These are phyloP conservation scores for Colletotrichum aenigma DNA, from an alignment of 2,329 filamentous ascomycete species.

Conservation along the genomic window DNA sequence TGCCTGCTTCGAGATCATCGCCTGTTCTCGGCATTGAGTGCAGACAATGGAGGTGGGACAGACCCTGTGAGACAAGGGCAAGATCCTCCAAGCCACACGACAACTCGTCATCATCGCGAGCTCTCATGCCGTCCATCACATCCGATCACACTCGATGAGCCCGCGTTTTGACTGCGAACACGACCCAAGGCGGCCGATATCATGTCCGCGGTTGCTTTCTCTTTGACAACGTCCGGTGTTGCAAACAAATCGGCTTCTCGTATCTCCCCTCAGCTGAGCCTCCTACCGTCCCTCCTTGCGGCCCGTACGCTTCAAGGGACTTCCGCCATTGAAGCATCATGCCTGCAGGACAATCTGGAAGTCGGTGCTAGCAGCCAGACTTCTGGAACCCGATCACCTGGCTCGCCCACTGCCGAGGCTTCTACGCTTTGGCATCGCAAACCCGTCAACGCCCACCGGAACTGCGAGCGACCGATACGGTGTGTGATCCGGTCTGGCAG, in stretches of 20 bases:
- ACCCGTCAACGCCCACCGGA: neutral
- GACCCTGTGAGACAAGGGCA: neutral
- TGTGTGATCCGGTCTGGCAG: neutral
- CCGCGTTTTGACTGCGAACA: neutral
- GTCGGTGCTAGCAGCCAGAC: neutral
- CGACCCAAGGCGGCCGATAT: neutral
- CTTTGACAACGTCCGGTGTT: neutral
- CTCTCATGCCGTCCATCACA: neutral
- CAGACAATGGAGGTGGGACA: neutral
- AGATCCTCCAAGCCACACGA: conserved; percentile 9
- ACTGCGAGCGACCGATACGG: neutral
- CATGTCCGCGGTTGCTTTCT: neutral
- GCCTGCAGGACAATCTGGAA: neutral
- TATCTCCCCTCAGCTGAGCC: neutral
- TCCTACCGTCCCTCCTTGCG: neutral
- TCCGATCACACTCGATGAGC: neutral
- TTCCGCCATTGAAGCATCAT: neutral
- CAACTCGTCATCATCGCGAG: neutral
- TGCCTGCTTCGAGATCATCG: neutral
- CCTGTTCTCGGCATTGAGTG: neutral
- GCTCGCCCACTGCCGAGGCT: neutral
- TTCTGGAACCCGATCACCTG: neutral
- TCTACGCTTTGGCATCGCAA: neutral
- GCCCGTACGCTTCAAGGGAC: neutral
- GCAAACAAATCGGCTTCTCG: neutral